phyloP scores from a whole-genome alignment of 116 monocot genomes.

The Zostera marina region DNA sequence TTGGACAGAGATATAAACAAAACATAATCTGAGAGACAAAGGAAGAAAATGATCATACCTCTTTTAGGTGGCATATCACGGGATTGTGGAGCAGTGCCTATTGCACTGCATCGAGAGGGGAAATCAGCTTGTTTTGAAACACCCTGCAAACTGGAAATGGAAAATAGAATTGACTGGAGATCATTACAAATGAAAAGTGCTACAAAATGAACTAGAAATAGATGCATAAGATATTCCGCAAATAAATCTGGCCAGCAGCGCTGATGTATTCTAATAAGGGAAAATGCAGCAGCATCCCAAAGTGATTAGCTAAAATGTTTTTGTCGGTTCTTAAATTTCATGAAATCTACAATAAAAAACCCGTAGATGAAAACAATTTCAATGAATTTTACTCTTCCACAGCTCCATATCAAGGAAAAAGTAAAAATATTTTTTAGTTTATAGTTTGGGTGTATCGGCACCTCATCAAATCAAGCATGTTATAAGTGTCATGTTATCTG shows the following conservation, averaged over 20 bases:
- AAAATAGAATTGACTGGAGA: not conserved
- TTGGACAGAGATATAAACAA: not conserved
- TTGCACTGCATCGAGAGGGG: conserved; percentile 54
- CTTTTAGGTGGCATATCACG: conserved; percentile 87
- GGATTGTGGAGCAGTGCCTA: conserved; percentile 54
- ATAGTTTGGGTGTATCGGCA: too few relatives aligned
- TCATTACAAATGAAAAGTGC: not conserved
- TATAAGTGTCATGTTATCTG: too few relatives aligned
- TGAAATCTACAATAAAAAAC: not conserved
- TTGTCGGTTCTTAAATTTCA: not conserved
- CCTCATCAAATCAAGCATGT: too few relatives aligned
- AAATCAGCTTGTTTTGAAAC: conserved; percentile 49
- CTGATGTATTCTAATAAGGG: too few relatives aligned
- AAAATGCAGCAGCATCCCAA: too few relatives aligned
- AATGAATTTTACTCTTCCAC: too few relatives aligned
- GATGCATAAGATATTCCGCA: not conserved
- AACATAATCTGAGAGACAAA: not conserved
- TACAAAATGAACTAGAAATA: not conserved
- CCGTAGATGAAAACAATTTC: too few relatives aligned
- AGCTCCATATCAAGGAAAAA: too few relatives aligned
- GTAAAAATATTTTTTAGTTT: too few relatives aligned
- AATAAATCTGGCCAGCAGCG: not conserved
- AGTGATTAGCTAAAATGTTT: too few relatives aligned
- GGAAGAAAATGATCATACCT: conserved; percentile 26
- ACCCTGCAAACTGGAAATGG: conserved; percentile 25